Conservation (phyloP, 768 basidiomycete genomes). For the Pisolithus orientalis region DNA sequence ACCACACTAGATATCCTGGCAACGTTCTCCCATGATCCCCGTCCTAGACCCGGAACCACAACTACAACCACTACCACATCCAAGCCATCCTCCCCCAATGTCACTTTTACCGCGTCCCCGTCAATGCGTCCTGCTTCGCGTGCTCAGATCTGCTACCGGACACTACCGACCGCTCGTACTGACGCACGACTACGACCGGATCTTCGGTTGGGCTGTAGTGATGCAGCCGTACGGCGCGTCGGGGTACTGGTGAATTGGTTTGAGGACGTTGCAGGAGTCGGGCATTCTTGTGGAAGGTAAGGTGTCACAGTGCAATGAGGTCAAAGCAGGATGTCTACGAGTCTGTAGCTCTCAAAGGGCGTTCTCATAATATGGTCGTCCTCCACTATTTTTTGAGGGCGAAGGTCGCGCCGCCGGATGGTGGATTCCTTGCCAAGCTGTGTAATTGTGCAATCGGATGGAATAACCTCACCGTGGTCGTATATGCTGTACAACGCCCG, state of each 20-base stretch:
- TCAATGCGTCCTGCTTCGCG: slow-evolving; percentile 37
- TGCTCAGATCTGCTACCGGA: slow-evolving; percentile 70
- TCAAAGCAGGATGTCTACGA: no score
- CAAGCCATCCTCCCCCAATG: neutral
- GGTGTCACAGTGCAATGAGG: no score
- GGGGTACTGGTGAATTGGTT: slow-evolving; percentile 66
- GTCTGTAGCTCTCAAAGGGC: no score
- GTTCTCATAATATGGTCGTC: no score
- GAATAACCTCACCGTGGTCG: no score
- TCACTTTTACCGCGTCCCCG: slow-evolving; percentile 62
- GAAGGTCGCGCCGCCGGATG: no score
- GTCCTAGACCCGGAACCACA: no score
- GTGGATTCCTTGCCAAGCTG: no score
- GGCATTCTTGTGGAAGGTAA: no score
- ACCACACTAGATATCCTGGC: slow-evolving; percentile 45
- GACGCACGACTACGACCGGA: slow-evolving; percentile 66
- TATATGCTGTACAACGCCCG: no score
- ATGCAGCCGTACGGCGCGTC: slow-evolving; percentile 62
- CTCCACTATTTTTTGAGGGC: no score
- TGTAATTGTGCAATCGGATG: no score
- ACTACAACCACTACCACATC: neutral
- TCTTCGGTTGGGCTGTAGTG: slow-evolving; percentile 62
- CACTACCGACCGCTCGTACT: slow-evolving; percentile 57
- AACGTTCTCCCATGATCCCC: neutral
- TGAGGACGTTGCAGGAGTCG: slow-evolving; percentile 46